Evolutionary conservation across 345 rosid species (phyloP).

Genomic region (Reutealis trisperma): DNA sequence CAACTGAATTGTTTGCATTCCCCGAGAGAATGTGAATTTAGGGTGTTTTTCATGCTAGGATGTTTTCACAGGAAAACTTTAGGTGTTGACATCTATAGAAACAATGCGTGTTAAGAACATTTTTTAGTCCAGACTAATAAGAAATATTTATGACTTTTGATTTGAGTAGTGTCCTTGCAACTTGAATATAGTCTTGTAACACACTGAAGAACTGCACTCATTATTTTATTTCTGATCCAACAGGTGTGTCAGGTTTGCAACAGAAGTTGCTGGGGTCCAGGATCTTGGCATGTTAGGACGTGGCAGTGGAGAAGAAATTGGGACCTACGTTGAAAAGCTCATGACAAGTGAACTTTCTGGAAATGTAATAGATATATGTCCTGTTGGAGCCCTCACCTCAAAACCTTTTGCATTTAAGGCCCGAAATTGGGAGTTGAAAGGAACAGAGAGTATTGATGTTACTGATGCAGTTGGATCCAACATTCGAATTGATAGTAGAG

Average conservation of each 20-base stretch:
- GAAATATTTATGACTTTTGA: not conserved
- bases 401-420: constrained; percentile 99
- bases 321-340: constrained; percentile 96
- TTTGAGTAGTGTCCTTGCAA: constrained; percentile 4
- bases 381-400: constrained; percentile 97
- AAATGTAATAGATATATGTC: constrained; percentile 96
- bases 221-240: constrained; percentile 4
- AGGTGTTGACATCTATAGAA: not conserved
- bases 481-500: constrained; percentile 94
- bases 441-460: constrained; percentile 93
- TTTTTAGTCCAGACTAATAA: not conserved
- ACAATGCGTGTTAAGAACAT: not conserved
- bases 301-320: constrained; percentile 99
- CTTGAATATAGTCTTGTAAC: not conserved
- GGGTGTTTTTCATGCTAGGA: not conserved
- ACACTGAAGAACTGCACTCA: constrained; percentile 2
- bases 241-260: constrained; percentile 98
- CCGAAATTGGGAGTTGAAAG: constrained; percentile 98
- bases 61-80: not conserved
- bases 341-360: constrained; percentile 99
- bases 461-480: constrained; percentile 97
- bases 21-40: not conserved
- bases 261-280: constrained; percentile 95
- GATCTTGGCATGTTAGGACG: constrained; percentile 99
- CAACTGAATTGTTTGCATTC: not conserved